Percentiles rank a stretch among this genome's conserved stretches.
phyloP scores from a whole-genome alignment of 164 flowering plant genomes.

The Sedum album region DNA sequence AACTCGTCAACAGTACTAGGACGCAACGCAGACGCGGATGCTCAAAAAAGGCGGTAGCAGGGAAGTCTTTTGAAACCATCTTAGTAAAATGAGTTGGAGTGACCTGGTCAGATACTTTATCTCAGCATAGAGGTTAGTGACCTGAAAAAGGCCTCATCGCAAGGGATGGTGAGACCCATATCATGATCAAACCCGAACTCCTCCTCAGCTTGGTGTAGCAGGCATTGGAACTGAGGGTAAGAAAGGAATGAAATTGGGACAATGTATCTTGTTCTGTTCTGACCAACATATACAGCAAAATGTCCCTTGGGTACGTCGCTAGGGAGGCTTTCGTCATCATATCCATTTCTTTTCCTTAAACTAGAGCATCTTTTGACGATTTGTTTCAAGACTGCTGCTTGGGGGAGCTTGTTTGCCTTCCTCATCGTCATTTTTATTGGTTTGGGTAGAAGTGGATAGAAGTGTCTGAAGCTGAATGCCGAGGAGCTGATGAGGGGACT shows the following conservation, averaged over 20 bases:
- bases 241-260: slow-evolving; percentile 8
- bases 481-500: slow-evolving; percentile 3
- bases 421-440: slow-evolving; percentile 31
- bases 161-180: slow-evolving; percentile 11
- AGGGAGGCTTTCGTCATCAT: slow-evolving; percentile 8
- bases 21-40: neutral
- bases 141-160: slow-evolving; percentile 5
- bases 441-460: neutral
- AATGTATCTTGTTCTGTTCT: slow-evolving; percentile 9
- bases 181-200: slow-evolving; percentile 12
- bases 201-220: slow-evolving; percentile 5
- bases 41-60: neutral
- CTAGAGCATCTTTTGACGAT: slow-evolving; percentile 53
- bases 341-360: slow-evolving; percentile 37
- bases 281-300: slow-evolving; percentile 9
- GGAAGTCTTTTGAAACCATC: neutral
- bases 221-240: slow-evolving; percentile 9
- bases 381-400: slow-evolving; percentile 44
- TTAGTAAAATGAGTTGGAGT: neutral
- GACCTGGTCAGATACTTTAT: neutral
- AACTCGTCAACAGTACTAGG: neutral
- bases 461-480: neutral
- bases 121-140: slow-evolving; percentile 9
- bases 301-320: neutral
- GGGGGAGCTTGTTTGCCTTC: slow-evolving; percentile 37